Evolutionary conservation across 2,329 filamentous ascomycete genomes (phyloP).

Genomic region (Waltergamsia citrina): DNA sequence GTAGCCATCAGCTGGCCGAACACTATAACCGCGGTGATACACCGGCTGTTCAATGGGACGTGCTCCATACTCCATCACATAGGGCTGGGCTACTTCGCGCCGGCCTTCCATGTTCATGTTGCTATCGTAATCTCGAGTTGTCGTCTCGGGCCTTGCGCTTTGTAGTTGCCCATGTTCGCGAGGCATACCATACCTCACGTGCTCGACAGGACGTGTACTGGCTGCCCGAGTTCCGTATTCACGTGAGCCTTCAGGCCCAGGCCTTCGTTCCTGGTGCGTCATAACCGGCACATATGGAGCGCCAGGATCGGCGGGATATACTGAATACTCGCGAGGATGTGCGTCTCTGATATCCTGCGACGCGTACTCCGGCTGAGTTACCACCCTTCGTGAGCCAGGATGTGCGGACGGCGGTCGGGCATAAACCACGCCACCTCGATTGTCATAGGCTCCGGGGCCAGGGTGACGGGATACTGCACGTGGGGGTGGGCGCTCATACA

Average conservation of each 20-base stretch:
- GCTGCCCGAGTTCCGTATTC: slow-evolving; percentile 46
- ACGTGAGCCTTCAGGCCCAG: slow-evolving; percentile 35
- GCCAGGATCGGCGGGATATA: slow-evolving; percentile 32
- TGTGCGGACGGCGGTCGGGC: slow-evolving; percentile 39
- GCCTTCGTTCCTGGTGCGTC: slow-evolving; percentile 26
- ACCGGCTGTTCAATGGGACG: slow-evolving; percentile 12
- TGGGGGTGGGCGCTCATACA: slow-evolving; percentile 56
- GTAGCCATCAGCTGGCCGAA: slow-evolving; percentile 31
- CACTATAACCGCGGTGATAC: slow-evolving; percentile 24
- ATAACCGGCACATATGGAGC: slow-evolving; percentile 40
- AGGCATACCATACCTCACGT: slow-evolving; percentile 29
- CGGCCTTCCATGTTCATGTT: slow-evolving; percentile 16
- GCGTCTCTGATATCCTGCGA: slow-evolving; percentile 43
- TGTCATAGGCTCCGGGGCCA: slow-evolving; percentile 34
- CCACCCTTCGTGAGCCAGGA: slow-evolving; percentile 40
- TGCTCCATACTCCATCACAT: slow-evolving; percentile 17
- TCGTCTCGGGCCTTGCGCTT: slow-evolving; percentile 27
- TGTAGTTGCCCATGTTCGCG: slow-evolving; percentile 33
- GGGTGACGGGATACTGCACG: slow-evolving; percentile 42
- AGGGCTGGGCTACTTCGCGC: slow-evolving; percentile 19
- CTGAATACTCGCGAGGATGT: slow-evolving; percentile 48
- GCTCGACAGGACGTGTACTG: slow-evolving; percentile 47
- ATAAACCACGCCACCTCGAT: slow-evolving; percentile 37
- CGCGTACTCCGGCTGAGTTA: slow-evolving; percentile 53
- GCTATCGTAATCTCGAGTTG: slow-evolving; percentile 16